These are phyloP conservation scores for Acanthamoeba lugdunensis DNA, from an alignment of 208 protist genomes.

Conservation along the genomic window DNA sequence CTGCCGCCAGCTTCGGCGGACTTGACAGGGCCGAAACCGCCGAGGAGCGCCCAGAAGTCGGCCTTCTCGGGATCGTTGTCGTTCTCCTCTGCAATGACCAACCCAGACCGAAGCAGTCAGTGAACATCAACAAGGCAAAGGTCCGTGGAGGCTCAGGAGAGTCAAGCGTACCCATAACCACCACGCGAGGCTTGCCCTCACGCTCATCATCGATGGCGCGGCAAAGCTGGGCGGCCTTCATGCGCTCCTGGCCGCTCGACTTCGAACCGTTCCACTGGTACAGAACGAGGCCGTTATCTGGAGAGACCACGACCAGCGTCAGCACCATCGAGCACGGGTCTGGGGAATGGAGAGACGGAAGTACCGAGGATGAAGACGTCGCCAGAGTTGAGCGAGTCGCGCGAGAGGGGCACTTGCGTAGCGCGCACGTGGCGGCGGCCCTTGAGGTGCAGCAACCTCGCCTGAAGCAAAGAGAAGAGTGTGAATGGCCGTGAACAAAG, in stretches of 20 bases:
- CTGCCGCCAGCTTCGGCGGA: constrained; percentile 35
- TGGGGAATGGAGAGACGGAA: not conserved
- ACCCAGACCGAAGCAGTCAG: not conserved
- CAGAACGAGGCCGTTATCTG: constrained; percentile 81
- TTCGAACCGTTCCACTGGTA: constrained; percentile 84
- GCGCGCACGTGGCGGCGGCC: constrained; percentile 35
- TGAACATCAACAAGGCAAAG: not conserved
- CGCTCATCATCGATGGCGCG: constrained; percentile 76
- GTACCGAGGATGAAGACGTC: constrained; percentile 67
- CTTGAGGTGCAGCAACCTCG: constrained; percentile 85
- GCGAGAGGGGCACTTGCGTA: not conserved
- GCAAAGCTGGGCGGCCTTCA: constrained; percentile 77
- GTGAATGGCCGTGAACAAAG: not conserved
- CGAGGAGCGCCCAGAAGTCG: constrained; percentile 61
- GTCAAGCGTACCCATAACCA: not conserved
- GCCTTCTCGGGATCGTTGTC: constrained; percentile 25
- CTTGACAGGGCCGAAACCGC: constrained; percentile 13
- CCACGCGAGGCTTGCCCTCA: constrained; percentile 55
- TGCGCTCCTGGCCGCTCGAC: constrained; percentile 73
- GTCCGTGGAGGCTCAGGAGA: not conserved
- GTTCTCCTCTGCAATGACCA: not conserved
- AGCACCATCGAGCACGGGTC: not conserved
- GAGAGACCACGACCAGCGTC: not conserved
- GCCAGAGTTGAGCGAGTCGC: constrained; percentile 57
- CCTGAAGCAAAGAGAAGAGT: not conserved